phyloP scores from a whole-genome alignment of 2,329 filamentous ascomycete species.

The Pseudohalonectria lignicola region DNA sequence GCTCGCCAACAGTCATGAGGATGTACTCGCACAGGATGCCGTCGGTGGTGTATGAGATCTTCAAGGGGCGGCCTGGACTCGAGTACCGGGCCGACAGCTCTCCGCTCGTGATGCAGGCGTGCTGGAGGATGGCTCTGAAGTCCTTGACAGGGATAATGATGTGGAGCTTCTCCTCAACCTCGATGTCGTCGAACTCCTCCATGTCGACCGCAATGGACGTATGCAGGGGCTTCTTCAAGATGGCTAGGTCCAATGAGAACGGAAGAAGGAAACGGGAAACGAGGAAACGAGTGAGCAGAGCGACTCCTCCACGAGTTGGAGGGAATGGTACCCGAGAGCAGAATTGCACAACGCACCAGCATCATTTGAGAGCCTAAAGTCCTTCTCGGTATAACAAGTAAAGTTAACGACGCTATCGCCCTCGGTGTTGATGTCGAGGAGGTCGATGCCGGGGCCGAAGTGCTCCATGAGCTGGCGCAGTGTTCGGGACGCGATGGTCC shows the following conservation, averaged over 20 bases:
- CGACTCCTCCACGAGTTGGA: too few relatives aligned
- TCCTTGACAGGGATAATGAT: slow-evolving; percentile 76
- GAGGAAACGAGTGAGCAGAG: background rate
- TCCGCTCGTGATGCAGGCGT: slow-evolving; percentile 60
- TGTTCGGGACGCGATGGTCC: slow-evolving; percentile 61
- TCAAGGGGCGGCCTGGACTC: slow-evolving; percentile 57
- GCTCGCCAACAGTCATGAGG: slow-evolving; percentile 70
- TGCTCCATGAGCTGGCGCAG: slow-evolving; percentile 69
- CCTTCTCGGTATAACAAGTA: slow-evolving; percentile 73
- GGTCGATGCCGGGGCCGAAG: slow-evolving; percentile 70
- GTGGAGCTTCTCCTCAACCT: slow-evolving; percentile 64
- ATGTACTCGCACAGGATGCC: slow-evolving; percentile 67
- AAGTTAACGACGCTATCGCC: slow-evolving; percentile 64
- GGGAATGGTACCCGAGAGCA: too few relatives aligned
- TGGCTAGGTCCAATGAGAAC: too few relatives aligned
- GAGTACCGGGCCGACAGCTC: slow-evolving; percentile 61
- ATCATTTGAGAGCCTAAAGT: slow-evolving; percentile 5
- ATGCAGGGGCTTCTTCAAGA: slow-evolving; percentile 69
- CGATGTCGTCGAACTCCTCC: slow-evolving; percentile 66
- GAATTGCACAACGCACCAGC: background rate
- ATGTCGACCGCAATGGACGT: slow-evolving; percentile 69
- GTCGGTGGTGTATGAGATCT: slow-evolving; percentile 58
- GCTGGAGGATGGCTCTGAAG: slow-evolving; percentile 67
- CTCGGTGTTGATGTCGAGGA: slow-evolving; percentile 67
- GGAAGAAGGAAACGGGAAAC: too few relatives aligned